These are phyloP conservation scores for Pseudevernia furfuracea DNA, from an alignment of 495 filamentous ascomycete species.

Conservation along the genomic window DNA sequence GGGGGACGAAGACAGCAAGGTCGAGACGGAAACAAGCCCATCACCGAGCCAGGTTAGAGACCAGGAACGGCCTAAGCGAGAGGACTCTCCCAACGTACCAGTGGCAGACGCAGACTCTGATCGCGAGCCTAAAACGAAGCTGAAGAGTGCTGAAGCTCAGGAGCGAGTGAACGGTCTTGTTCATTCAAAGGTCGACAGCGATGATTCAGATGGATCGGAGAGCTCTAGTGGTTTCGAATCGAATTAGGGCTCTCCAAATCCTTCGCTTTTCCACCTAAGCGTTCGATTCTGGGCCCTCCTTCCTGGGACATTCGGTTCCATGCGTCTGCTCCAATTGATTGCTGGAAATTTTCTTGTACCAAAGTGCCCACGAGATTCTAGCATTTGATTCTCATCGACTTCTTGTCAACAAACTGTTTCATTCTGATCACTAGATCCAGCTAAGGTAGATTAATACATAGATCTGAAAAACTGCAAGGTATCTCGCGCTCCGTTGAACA, in stretches of 20 bases:
- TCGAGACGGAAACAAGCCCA: neutral
- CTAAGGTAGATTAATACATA: neutral
- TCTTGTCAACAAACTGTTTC: neutral
- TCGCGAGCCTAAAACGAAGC: neutral
- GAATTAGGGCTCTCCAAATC: neutral
- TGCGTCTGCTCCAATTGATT: neutral
- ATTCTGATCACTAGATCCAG: neutral
- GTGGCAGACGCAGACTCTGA: neutral
- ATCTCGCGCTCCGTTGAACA: neutral
- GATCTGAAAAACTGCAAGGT: neutral
- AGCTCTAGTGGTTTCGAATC: neutral
- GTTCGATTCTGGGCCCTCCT: neutral
- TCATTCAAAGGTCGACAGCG: neutral
- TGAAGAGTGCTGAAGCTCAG: neutral
- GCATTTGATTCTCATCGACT: neutral
- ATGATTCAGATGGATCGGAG: neutral
- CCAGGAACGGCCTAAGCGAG: neutral
- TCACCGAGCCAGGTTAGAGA: neutral
- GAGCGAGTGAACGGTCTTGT: neutral
- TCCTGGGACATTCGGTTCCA: neutral
- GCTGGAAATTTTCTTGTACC: neutral
- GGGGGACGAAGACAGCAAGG: neutral
- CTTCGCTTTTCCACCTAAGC: neutral
- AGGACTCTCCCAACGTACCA: neutral
- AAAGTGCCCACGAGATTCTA: neutral